Conservation (phyloP, 1,139 yeast species). For the Ashbya aceris region DNA sequence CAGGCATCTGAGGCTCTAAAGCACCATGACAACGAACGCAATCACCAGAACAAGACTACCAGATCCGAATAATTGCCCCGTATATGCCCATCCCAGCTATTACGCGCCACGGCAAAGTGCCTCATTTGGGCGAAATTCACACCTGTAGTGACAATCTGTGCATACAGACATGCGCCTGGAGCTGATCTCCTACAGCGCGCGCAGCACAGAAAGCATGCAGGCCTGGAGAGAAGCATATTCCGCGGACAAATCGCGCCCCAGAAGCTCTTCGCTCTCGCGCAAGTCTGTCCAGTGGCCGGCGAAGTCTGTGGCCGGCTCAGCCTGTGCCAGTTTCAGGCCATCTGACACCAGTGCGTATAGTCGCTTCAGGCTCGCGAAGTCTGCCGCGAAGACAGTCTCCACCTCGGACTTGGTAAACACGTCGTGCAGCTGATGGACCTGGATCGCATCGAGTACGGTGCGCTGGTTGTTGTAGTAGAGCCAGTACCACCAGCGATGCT, state of each 20-base stretch:
- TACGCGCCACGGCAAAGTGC: too few relatives aligned
- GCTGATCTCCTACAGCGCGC: neutral
- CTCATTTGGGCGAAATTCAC: too few relatives aligned
- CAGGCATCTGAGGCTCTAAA: too few relatives aligned
- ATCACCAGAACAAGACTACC: too few relatives aligned
- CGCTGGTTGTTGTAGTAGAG: constrained; percentile 6
- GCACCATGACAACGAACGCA: too few relatives aligned
- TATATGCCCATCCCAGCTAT: too few relatives aligned
- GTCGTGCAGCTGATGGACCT: constrained; percentile 3
- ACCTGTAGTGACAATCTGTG: too few relatives aligned
- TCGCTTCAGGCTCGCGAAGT: constrained; percentile 18
- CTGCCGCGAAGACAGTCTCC: constrained; percentile 13
- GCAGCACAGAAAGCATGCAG: neutral
- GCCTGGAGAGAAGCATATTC: constrained; percentile 1
- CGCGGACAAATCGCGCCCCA: constrained; percentile 1
- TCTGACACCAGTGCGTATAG: constrained; percentile 17
- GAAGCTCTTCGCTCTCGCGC: constrained; percentile 5
- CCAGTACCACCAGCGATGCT: constrained; percentile 8
- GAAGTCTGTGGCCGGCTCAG: constrained; percentile 17
- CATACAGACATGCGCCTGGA: too few relatives aligned
- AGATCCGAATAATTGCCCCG: too few relatives aligned
- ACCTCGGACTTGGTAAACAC: constrained; percentile 5
- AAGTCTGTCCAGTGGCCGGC: constrained; percentile 20
- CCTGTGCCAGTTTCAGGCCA: constrained; percentile 12
- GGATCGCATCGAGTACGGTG: constrained; percentile 6